Percentiles rank a stretch among this genome's conserved stretches.
Evolutionary conservation across 2,329 filamentous ascomycete species (phyloP).

Genomic region (Penicillium sp.): DNA sequence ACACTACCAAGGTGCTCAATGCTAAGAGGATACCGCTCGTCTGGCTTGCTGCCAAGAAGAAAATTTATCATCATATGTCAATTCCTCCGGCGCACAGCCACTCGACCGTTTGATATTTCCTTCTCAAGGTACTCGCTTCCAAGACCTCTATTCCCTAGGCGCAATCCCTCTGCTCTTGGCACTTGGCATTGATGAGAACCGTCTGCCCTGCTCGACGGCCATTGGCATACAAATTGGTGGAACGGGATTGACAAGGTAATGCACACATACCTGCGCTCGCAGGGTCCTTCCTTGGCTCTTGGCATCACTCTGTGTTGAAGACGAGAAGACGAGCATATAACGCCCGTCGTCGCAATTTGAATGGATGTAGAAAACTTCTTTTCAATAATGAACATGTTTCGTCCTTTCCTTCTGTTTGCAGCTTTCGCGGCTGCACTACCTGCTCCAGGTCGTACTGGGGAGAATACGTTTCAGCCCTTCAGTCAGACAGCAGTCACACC

Average conservation of each 20-base stretch:
- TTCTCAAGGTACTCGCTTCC: neutral
- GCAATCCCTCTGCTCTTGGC: neutral
- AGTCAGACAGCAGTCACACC: conserved; percentile 5
- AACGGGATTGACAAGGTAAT: neutral
- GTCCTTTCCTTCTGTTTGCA: conserved; percentile 1
- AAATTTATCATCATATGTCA: too few species aligned
- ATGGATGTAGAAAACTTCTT: too few species aligned
- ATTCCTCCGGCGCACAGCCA: too few species aligned
- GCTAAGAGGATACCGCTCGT: neutral
- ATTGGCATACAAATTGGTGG: neutral
- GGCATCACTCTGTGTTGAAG: neutral
- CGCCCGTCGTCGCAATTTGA: too few species aligned
- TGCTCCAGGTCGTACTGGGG: neutral
- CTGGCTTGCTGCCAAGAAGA: neutral
- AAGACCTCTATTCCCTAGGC: neutral
- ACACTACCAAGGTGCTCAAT: neutral
- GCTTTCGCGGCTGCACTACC: conserved; percentile 10
- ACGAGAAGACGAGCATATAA: neutral
- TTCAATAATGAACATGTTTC: neutral
- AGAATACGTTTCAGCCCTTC: conserved; percentile 12
- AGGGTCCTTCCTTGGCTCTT: neutral
- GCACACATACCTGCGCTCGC: neutral
- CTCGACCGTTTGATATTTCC: neutral
- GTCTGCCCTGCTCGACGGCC: neutral
- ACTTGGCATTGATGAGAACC: neutral